phyloP scores from a whole-genome alignment of 2,329 filamentous ascomycete genomes.

The Exophiala phaeomuriformis region DNA sequence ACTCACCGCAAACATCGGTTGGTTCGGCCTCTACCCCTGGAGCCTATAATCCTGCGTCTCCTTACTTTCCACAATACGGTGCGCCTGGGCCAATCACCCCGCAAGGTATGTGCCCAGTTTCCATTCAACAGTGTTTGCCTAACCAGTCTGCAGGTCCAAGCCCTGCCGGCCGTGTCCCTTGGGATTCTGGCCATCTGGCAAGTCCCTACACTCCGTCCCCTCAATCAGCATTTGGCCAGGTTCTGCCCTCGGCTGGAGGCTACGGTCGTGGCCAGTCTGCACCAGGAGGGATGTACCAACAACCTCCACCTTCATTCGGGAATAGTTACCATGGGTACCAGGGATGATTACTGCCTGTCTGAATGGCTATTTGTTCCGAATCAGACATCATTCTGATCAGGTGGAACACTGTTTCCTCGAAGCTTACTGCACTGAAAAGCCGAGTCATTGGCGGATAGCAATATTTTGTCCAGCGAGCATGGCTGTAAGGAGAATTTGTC shows the following conservation, averaged over 20 bases:
- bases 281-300: constrained; percentile 20
- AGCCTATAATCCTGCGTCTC: constrained; percentile 66
- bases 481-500: no score
- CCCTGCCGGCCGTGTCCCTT: constrained; percentile 49
- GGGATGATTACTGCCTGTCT: constrained; percentile 1
- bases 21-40: constrained; percentile 59
- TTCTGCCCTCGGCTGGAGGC: constrained; percentile 66
- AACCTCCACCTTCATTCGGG: constrained; percentile 16
- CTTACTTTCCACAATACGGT: constrained; percentile 90
- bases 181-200: constrained; percentile 44
- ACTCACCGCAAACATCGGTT: constrained; percentile 69
- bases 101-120: constrained; percentile 30
- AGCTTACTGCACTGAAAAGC: not conserved
- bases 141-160: constrained; percentile 42
- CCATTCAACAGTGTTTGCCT: constrained; percentile 32
- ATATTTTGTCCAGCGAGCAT: no score
- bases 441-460: not conserved
- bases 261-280: constrained; percentile 63
- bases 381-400: not conserved
- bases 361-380: not conserved
- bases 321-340: constrained; percentile 20
- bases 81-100: constrained; percentile 54
- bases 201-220: constrained; percentile 45
- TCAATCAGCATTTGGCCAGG: constrained; percentile 51
- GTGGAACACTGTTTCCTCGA: not conserved